Percentiles rank a stretch among this genome's conserved stretches.
Evolutionary conservation across 2,329 filamentous ascomycete genomes (phyloP).

Genomic region (Fusarium sp.): DNA sequence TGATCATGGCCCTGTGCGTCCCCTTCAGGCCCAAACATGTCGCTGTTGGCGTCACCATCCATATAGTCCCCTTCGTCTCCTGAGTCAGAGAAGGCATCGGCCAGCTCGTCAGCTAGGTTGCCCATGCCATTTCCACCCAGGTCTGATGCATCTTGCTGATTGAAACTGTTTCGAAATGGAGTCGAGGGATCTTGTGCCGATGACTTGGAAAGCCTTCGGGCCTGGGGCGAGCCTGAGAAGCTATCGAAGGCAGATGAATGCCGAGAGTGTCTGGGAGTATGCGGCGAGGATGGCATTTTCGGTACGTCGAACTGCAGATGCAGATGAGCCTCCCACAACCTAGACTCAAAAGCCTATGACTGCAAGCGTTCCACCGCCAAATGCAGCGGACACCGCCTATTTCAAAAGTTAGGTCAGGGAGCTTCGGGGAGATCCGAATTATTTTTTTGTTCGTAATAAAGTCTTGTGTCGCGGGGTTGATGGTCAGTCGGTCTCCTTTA

Average conservation of each 20-base stretch:
- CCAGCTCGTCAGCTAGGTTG: slow-evolving; percentile 85
- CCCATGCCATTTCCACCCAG: slow-evolving; percentile 73
- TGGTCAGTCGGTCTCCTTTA: slow-evolving; percentile 35
- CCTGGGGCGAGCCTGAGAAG: slow-evolving; percentile 60
- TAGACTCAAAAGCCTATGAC: slow-evolving; percentile 30
- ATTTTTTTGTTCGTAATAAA: slow-evolving; percentile 4
- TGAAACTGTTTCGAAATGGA: slow-evolving; percentile 63
- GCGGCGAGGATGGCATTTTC: slow-evolving; percentile 60
- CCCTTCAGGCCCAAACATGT: slow-evolving; percentile 21
- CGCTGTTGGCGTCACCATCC: slow-evolving; percentile 56
- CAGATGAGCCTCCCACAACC: slow-evolving; percentile 28
- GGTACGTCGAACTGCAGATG: slow-evolving; percentile 21
- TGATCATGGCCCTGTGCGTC: slow-evolving; percentile 18
- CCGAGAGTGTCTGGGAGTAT: slow-evolving; percentile 71
- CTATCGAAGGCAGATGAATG: slow-evolving; percentile 68
- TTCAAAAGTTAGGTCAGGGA: neutral
- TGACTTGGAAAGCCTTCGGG: slow-evolving; percentile 65
- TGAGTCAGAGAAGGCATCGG: slow-evolving; percentile 77
- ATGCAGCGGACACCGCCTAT: slow-evolving; percentile 20
- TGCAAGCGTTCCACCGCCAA: slow-evolving; percentile 34
- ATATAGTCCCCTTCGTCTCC: slow-evolving; percentile 69
- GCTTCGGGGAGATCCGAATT: neutral
- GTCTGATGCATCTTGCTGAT: slow-evolving; percentile 63
- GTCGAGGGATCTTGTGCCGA: slow-evolving; percentile 65
- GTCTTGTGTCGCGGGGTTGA: slow-evolving; percentile 22